Evolutionary conservation across 305 asterid species (phyloP).

Genomic region (Fraxinus sp.): DNA sequence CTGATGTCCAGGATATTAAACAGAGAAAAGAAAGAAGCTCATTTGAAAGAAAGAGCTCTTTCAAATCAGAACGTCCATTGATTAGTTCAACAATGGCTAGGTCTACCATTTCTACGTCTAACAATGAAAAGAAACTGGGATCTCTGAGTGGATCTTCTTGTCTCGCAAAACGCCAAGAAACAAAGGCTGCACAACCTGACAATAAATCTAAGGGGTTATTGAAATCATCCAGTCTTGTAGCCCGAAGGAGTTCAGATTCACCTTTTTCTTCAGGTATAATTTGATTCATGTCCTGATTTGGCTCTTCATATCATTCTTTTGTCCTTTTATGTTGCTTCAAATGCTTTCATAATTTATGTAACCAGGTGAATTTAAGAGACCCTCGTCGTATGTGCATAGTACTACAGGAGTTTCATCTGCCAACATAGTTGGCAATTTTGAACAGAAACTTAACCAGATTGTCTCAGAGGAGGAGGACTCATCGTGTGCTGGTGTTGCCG

Average conservation of each 20-base stretch:
- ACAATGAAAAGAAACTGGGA: conserved; percentile 46
- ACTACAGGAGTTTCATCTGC: conserved; percentile 40
- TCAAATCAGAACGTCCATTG: conserved; percentile 50
- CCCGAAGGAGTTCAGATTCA: conserved; percentile 46
- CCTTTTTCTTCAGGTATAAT: conserved; percentile 50
- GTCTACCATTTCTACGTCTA: conserved; percentile 44
- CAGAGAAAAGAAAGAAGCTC: conserved; percentile 51
- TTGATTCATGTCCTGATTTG: conserved; percentile 25
- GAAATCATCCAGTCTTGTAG: conserved; percentile 59
- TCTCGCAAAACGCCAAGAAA: conserved; percentile 41
- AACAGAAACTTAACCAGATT: conserved; percentile 43
- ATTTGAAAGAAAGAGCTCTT: conserved; percentile 65
- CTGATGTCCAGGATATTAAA: conserved; percentile 53
- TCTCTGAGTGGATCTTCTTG: conserved; percentile 46
- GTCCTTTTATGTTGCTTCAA: conserved; percentile 21
- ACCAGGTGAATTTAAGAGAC: conserved; percentile 69
- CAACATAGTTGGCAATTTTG: conserved; percentile 38
- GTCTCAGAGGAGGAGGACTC: conserved; percentile 46
- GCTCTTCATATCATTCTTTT: conserved; percentile 4
- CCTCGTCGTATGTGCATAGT: conserved; percentile 35
- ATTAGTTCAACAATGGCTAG: conserved; percentile 33
- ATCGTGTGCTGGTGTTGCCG: conserved; percentile 37
- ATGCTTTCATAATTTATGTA: conserved; percentile 21
- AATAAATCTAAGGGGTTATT: conserved; percentile 45
- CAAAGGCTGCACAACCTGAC: conserved; percentile 46